phyloP scores from a whole-genome alignment of 2,329 filamentous ascomycete species.

The Cordyceps cateniannulata region DNA sequence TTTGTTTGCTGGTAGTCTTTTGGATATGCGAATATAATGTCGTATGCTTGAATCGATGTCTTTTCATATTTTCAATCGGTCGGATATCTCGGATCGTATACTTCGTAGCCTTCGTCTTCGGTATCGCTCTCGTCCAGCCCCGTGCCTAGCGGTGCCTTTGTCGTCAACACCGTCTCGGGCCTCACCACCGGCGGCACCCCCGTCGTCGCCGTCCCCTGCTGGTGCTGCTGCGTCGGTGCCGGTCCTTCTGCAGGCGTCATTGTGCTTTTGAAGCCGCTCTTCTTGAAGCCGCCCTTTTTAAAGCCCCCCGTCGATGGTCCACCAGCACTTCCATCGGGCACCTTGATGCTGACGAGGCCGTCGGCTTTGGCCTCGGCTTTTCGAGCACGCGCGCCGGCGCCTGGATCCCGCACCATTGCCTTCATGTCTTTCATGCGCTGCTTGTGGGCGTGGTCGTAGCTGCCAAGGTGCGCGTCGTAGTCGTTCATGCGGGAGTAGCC shows the following conservation, averaged over 20 bases:
- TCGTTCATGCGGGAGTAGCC: conserved; percentile 94
- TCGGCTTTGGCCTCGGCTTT: conserved; percentile 65
- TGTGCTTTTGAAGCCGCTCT: conserved; percentile 74
- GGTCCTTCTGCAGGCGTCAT: conserved; percentile 47
- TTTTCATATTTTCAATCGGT: conserved; percentile 43
- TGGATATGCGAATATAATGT: neutral
- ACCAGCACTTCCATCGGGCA: conserved; percentile 33
- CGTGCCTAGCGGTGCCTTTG: conserved; percentile 15
- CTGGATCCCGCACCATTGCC: conserved; percentile 68
- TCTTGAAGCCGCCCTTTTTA: conserved; percentile 70
- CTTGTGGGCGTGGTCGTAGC: conserved; percentile 93
- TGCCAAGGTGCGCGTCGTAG: conserved; percentile 88
- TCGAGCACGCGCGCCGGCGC: conserved; percentile 57
- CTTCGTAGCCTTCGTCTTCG: conserved; percentile 65
- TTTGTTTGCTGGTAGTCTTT: neutral
- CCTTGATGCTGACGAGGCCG: conserved; percentile 61
- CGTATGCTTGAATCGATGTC: neutral
- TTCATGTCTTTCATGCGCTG: conserved; percentile 87
- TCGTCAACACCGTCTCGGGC: conserved; percentile 18
- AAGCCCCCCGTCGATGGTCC: conserved; percentile 39
- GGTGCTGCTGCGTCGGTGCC: neutral
- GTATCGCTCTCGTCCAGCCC: conserved; percentile 50
- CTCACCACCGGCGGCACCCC: conserved; percentile 36
- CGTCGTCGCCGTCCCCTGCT: conserved; percentile 26
- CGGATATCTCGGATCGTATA: conserved; percentile 56